A percentile compares a stretch with the other conserved stretches of the same genome.
These are phyloP conservation scores for Astrothelium subdiscretum DNA, from an alignment of 495 filamentous ascomycete species.

Conservation along the genomic window DNA sequence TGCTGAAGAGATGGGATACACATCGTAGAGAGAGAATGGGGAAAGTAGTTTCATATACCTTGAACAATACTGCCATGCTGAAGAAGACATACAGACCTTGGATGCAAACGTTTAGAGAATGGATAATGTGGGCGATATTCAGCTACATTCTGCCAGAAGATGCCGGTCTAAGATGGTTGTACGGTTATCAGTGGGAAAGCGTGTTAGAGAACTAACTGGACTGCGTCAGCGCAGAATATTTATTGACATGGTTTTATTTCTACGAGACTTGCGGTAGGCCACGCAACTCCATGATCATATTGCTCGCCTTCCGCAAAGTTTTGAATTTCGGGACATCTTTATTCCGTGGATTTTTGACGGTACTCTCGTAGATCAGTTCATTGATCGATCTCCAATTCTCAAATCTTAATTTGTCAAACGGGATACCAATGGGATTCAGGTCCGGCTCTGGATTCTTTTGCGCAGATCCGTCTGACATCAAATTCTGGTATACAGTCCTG, in stretches of 20 bases:
- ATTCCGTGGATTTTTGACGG: constrained; percentile 7
- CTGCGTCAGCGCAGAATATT: background rate
- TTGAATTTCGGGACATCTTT: background rate
- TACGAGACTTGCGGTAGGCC: background rate
- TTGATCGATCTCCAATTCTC: constrained; percentile 27
- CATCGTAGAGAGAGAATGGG: background rate
- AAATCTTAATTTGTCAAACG: constrained; percentile 20
- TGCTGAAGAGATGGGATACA: background rate
- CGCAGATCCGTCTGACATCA: background rate
- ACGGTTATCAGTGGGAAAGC: background rate
- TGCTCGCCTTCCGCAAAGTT: background rate
- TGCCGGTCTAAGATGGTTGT: background rate
- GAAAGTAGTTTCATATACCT: background rate
- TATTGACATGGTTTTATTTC: background rate
- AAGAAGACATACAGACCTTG: background rate
- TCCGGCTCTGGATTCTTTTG: background rate
- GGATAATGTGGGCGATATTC: background rate
- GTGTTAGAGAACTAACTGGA: background rate
- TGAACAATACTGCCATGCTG: background rate
- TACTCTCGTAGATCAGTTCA: constrained; percentile 15
- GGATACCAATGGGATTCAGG: constrained; percentile 10
- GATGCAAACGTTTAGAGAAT: background rate
- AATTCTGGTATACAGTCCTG: background rate
- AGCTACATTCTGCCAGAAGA: background rate
- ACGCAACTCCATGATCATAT: background rate